These are phyloP conservation scores for Penicillium freii DNA, from an alignment of 2,329 filamentous ascomycete species.

Conservation along the genomic window DNA sequence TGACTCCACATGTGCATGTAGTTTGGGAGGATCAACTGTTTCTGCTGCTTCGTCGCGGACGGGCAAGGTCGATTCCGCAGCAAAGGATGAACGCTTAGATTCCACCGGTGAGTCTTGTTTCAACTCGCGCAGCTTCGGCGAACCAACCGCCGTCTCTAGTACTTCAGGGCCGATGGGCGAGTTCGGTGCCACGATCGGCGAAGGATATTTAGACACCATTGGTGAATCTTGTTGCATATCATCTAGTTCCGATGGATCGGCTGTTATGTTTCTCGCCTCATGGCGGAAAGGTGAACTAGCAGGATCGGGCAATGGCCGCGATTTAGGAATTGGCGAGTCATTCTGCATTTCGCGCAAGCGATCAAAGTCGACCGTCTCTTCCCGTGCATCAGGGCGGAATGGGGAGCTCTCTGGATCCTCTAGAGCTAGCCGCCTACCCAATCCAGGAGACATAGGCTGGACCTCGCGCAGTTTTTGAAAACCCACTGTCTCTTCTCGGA, in stretches of 20 bases:
- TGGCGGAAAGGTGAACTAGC: slow-evolving; percentile 39
- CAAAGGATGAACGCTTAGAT: neutral
- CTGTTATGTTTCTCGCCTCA: slow-evolving; percentile 28
- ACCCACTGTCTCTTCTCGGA: slow-evolving; percentile 33
- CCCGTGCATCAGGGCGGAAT: slow-evolving; percentile 33
- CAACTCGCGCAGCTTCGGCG: slow-evolving; percentile 15
- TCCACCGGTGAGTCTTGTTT: neutral
- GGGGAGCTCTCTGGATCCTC: slow-evolving; percentile 37
- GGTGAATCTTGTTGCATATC: neutral
- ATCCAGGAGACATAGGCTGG: slow-evolving; percentile 18
- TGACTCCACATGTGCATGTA: neutral
- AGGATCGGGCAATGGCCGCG: slow-evolving; percentile 13
- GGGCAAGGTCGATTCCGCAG: slow-evolving; percentile 30
- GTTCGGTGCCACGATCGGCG: slow-evolving; percentile 21
- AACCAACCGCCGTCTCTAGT: slow-evolving; percentile 28
- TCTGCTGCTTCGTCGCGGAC: slow-evolving; percentile 23
- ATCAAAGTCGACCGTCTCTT: slow-evolving; percentile 34
- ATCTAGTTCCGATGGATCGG: slow-evolving; percentile 22
- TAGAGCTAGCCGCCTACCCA: slow-evolving; percentile 14
- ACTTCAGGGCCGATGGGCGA: slow-evolving; percentile 35
- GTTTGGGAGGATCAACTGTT: neutral
- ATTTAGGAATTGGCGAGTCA: slow-evolving; percentile 13
- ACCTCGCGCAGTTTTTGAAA: slow-evolving; percentile 23
- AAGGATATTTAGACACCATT: neutral
- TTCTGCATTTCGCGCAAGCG: slow-evolving; percentile 17